phyloP scores from a whole-genome alignment of 1,139 yeast genomes.

The Suhomyces ambrosiae region DNA sequence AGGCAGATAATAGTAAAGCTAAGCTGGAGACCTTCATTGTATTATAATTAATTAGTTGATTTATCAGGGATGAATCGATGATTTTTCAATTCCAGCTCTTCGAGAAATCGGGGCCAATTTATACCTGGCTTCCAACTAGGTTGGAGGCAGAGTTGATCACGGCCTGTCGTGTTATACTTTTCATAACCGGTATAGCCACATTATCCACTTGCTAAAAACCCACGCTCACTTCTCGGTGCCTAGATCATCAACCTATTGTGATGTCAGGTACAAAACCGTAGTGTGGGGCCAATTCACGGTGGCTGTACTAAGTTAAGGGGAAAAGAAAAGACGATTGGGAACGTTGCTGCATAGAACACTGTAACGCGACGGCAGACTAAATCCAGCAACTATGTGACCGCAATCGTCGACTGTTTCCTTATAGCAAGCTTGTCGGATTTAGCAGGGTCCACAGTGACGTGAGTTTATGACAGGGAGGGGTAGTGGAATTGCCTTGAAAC shows the following conservation, averaged over 20 bases:
- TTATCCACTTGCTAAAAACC: slow-evolving; percentile 8
- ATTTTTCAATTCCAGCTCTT: slow-evolving; percentile 4
- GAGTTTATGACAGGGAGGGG: no score
- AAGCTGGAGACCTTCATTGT: slow-evolving; percentile 20
- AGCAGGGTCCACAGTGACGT: no score
- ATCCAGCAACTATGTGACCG: slow-evolving; percentile 1
- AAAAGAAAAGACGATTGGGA: slow-evolving; percentile 8
- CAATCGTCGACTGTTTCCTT: no score
- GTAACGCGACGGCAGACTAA: neutral
- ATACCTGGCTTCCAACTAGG: neutral
- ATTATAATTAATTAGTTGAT: neutral
- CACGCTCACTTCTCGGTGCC: slow-evolving; percentile 2
- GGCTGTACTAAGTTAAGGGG: slow-evolving; percentile 7
- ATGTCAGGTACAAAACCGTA: slow-evolving; percentile 4
- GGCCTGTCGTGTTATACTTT: neutral
- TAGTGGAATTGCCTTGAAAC: no score
- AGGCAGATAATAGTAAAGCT: slow-evolving; percentile 18
- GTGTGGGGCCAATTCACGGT: slow-evolving; percentile 3
- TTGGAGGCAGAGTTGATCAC: neutral
- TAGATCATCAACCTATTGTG: slow-evolving; percentile 7
- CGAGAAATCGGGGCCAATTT: slow-evolving; percentile 8
- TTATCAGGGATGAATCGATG: neutral
- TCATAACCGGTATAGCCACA: slow-evolving; percentile 15
- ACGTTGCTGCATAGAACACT: slow-evolving; percentile 4
- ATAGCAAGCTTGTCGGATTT: no score